Evolutionary conservation across 2,329 filamentous ascomycete genomes (phyloP), one percentile per base, ranked within the genome.

Genomic region (Fusarium udum): DNA sequence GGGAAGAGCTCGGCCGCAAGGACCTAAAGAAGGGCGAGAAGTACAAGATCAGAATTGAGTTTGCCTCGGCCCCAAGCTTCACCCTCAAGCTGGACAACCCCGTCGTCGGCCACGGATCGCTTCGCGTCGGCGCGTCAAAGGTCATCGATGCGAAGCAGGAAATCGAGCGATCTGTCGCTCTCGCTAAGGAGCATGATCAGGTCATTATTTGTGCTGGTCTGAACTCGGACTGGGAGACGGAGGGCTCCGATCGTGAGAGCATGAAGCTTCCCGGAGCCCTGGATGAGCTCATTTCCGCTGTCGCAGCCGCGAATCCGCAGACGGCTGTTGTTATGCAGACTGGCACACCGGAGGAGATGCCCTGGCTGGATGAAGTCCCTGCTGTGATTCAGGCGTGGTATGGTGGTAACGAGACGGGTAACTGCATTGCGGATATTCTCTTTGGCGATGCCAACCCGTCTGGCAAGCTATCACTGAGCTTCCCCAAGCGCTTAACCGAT

Each of bases 341-440:
- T 0, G 93, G 93, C 40, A 94, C 92, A 0, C 93, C 93, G 0
- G 88, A 93, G 31, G 86, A 88, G 61, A 92, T 94, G 91, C 91
- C 92, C 2, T 93, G 91, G 91, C 84, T 89, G 3, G 79, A 84
- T 22, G 81, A 86, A 37, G 88, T 89, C 5, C 80, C 82, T 13
- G 89, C 90, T 4, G 84, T 95, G 4, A 79, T 95, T 3, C 92
- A 95, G 77, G 93, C 93, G 13, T 96, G 93, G 93, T 96, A 95
- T 77, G 92, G 93, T 68, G 93, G 94, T n/a, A 94, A 96, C 77
- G 93, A 96, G 83, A 92, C 92, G 10, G 94, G 93, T 11, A 94
- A 95, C 78, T 91, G 91, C 16, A 92, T 97, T 69, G 93, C 92
- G 0, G 93, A 95, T 73, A 87, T 95, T 4, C 85, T 95, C 24